Percentiles rank a stretch among this genome's conserved stretches.
These are phyloP conservation scores for Trifolium subterraneum DNA, from an alignment of 306 rosid genomes.

Conservation along the genomic window DNA sequence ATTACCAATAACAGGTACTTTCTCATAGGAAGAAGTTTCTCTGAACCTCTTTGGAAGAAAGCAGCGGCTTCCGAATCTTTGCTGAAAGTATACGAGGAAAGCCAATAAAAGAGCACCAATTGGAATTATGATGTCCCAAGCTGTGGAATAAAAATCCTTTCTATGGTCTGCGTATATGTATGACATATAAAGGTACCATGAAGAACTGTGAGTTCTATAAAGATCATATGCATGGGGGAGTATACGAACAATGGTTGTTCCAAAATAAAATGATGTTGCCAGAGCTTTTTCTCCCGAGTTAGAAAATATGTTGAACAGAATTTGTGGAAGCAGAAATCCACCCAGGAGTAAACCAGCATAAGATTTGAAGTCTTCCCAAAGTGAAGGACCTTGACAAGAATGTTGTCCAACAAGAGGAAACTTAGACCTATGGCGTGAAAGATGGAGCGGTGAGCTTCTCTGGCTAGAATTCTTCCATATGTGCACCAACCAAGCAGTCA, in stretches of 20 bases:
- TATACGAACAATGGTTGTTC: slow-evolving; percentile 74
- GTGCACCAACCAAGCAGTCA: slow-evolving; percentile 60
- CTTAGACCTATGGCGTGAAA: slow-evolving; percentile 50
- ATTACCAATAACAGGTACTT: slow-evolving; percentile 75
- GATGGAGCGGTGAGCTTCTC: slow-evolving; percentile 41
- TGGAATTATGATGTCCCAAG: slow-evolving; percentile 84
- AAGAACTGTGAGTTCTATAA: slow-evolving; percentile 65
- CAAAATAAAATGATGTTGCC: slow-evolving; percentile 58
- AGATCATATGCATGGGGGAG: slow-evolving; percentile 93
- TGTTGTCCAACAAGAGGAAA: slow-evolving; percentile 39
- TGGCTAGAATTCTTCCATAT: slow-evolving; percentile 52
- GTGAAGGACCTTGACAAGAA: slow-evolving; percentile 48
- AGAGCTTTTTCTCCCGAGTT: slow-evolving; percentile 65
- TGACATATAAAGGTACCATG: slow-evolving; percentile 64
- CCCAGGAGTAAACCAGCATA: slow-evolving; percentile 72
- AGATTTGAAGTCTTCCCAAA: slow-evolving; percentile 73
- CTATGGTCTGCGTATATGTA: slow-evolving; percentile 77
- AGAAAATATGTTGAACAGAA: slow-evolving; percentile 58
- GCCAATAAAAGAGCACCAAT: slow-evolving; percentile 63
- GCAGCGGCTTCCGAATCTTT: slow-evolving; percentile 74
- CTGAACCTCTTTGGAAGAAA: slow-evolving; percentile 70
- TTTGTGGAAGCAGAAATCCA: slow-evolving; percentile 85
- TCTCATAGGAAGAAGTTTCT: slow-evolving; percentile 61
- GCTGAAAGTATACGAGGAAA: slow-evolving; percentile 68
- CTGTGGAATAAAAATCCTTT: slow-evolving; percentile 79